These are phyloP conservation scores for Boletus insuetus DNA, from an alignment of 768 basidiomycete genomes.

Conservation along the genomic window DNA sequence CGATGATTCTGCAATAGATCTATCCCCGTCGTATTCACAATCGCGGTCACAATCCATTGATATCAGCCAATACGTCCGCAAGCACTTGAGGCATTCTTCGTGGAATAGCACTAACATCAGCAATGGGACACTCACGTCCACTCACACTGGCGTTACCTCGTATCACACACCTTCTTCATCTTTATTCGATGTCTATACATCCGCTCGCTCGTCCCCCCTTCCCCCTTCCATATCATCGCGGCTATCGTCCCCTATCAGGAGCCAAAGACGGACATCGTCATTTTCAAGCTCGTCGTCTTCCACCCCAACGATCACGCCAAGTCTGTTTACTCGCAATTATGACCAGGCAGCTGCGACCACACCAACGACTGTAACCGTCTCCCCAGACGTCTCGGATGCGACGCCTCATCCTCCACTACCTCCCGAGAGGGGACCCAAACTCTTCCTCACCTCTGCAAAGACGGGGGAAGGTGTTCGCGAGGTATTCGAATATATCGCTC, in stretches of 20 bases:
- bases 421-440: conserved; percentile 53
- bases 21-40: conserved; percentile 23
- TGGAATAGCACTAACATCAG: conserved; percentile 41
- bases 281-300: conserved; percentile 36
- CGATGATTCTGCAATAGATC: conserved; percentile 8
- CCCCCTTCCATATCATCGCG: conserved; percentile 31
- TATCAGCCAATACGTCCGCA: conserved; percentile 26
- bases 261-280: conserved; percentile 40
- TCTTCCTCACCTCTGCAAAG: conserved; percentile 78
- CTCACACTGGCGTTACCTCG: conserved; percentile 54
- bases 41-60: conserved; percentile 21
- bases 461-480: conserved; percentile 69
- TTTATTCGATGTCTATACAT: conserved; percentile 59
- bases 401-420: conserved; percentile 13
- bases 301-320: conserved; percentile 58
- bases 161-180: conserved; percentile 83
- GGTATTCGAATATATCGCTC: conserved; percentile 75
- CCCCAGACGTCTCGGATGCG: conserved; percentile 9
- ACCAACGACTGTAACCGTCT: conserved; percentile 17
- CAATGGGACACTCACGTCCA: conserved; percentile 54
- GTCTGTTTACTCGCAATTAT: conserved; percentile 42
- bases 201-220: conserved; percentile 60
- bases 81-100: conserved; percentile 43
- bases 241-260: conserved; percentile 27
- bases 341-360: conserved; percentile 19